A percentile compares a stretch with the other conserved stretches of the same genome.
These are phyloP conservation scores for Trichophyton rubrum DNA, from an alignment of 2,329 filamentous ascomycete species.

Conservation along the genomic window DNA sequence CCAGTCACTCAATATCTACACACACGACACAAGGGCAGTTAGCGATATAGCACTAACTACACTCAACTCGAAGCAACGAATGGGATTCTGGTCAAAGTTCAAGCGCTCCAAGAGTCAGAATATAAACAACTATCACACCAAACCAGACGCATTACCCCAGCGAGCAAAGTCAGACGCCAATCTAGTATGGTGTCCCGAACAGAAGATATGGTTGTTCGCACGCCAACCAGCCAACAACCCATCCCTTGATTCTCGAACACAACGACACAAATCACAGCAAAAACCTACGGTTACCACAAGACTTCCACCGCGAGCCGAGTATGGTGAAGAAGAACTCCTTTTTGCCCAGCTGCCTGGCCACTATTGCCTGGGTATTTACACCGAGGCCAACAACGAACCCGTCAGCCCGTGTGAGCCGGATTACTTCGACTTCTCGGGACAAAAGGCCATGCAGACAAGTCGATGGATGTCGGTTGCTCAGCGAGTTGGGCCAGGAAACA, in stretches of 20 bases:
- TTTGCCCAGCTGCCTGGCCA: constrained; percentile 14
- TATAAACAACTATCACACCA: neutral
- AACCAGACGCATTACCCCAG: constrained; percentile 5
- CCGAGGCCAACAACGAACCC: neutral
- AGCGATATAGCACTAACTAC: neutral
- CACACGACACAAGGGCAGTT: neutral
- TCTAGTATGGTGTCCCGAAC: constrained; percentile 12
- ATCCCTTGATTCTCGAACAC: neutral
- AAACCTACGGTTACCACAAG: neutral
- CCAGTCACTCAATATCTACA: neutral
- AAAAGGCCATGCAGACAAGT: neutral
- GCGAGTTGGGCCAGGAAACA: neutral
- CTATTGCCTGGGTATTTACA: constrained; percentile 9
- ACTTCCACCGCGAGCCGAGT: neutral
- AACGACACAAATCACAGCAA: neutral
- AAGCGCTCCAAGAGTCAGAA: constrained; percentile 3
- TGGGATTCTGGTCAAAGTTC: constrained; percentile 9
- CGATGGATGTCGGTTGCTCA: constrained; percentile 2
- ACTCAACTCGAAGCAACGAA: constrained; percentile 4
- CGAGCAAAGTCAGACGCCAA: constrained; percentile 8
- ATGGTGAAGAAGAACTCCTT: constrained; percentile 12
- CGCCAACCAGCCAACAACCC: neutral
- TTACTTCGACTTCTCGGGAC: neutral
- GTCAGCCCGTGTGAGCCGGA: neutral
- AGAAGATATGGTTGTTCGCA: constrained; percentile 13